Evolutionary conservation across 768 basidiomycete species (phyloP).

Genomic region (Terana coerulea): DNA sequence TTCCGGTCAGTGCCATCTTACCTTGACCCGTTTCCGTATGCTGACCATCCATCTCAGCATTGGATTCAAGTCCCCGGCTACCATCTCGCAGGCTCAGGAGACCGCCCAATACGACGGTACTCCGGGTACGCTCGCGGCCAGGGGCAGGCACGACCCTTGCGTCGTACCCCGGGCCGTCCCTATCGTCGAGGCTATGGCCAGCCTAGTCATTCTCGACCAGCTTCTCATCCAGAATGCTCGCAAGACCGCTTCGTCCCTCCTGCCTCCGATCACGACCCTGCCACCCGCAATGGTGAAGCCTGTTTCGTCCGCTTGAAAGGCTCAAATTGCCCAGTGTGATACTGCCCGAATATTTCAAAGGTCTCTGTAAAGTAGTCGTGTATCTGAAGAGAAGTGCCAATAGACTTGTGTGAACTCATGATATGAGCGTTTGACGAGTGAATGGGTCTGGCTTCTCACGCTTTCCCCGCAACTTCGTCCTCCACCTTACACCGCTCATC

Average conservation of each 20-base stretch:
- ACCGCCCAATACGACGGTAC: conserved; percentile 96
- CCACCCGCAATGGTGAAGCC: conserved; percentile 90
- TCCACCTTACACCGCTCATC: neutral
- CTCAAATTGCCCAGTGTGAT: neutral
- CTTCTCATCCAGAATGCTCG: conserved; percentile 88
- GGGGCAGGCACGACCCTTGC: conserved; percentile 95
- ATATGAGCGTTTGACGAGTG: neutral
- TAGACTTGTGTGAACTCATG: neutral
- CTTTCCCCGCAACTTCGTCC: neutral
- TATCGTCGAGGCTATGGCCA: conserved; percentile 98
- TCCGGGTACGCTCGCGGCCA: conserved; percentile 79
- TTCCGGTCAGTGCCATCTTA: conserved; percentile 69
- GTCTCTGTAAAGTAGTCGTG: neutral
- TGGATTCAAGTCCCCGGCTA: conserved; percentile 98
- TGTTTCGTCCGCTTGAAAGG: conserved; percentile 7
- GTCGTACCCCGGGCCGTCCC: conserved; percentile 96
- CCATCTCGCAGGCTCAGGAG: conserved; percentile 86
- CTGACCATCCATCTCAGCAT: conserved; percentile 44
- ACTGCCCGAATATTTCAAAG: neutral
- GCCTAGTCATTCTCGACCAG: conserved; percentile 92
- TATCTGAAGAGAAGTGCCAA: neutral
- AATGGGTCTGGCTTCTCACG: neutral
- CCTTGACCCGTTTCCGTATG: conserved; percentile 5
- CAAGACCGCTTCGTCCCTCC: conserved; percentile 62
- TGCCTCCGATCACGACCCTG: conserved; percentile 86